phyloP scores from a whole-genome alignment of 2,329 filamentous ascomycete species.

The Aspergillus pseudotamarii region DNA sequence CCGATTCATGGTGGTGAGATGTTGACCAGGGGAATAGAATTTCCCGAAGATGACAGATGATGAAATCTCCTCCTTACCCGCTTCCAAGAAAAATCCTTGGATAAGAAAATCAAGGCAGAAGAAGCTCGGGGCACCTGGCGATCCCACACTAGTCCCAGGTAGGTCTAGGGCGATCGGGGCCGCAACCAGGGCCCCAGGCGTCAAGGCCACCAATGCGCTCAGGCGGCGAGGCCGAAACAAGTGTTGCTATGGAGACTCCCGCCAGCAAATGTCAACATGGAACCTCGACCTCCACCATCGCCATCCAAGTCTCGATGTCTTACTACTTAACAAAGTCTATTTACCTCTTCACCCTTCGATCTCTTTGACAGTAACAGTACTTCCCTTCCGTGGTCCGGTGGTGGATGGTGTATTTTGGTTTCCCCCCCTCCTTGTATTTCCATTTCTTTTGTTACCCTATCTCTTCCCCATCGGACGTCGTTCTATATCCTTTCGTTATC shows the following conservation, averaged over 20 bases:
- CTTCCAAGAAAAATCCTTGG: conserved; percentile 2
- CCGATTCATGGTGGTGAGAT: conserved; percentile 20
- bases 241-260: conserved; percentile 40
- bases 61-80: background rate
- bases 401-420: conserved; percentile 16
- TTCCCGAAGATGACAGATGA: background rate
- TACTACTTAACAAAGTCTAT: conserved; percentile 8
- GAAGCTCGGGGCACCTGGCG: conserved; percentile 15
- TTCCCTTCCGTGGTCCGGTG: conserved; percentile 15
- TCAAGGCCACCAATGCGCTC: conserved; percentile 11
- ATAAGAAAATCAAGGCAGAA: conserved; percentile 11
- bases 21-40: background rate
- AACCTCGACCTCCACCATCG: background rate
- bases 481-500: conserved; percentile 27
- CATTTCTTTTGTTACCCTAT: conserved; percentile 14
- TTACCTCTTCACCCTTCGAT: conserved; percentile 15
- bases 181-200: conserved; percentile 11
- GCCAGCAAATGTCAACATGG: conserved; percentile 33
- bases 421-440: conserved; percentile 14
- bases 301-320: conserved; percentile 23
- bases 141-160: conserved; percentile 12
- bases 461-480: background rate
- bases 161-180: conserved; percentile 21
- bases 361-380: conserved; percentile 6
- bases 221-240: conserved; percentile 13